These are phyloP conservation scores for Plasmopara muralis DNA, from an alignment of 352 stramenopile species.

Conservation along the genomic window DNA sequence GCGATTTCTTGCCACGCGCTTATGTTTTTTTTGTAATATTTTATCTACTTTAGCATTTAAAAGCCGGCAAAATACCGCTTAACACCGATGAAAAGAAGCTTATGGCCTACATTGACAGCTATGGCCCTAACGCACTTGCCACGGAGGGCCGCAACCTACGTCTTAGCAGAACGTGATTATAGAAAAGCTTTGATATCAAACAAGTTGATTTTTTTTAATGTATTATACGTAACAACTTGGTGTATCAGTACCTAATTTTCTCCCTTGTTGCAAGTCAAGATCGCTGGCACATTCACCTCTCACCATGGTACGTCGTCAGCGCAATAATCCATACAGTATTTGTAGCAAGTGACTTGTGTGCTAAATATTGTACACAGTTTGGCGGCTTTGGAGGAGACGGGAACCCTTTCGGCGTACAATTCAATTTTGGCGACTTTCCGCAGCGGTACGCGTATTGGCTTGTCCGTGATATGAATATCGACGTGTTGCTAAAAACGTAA, in stretches of 20 bases:
- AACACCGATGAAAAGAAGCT: slow-evolving; percentile 53
- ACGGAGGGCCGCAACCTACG: slow-evolving; percentile 58
- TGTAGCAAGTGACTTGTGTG: background rate
- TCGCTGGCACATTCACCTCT: too few species aligned
- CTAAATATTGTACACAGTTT: slow-evolving; percentile 33
- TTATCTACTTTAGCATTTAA: slow-evolving; percentile 43
- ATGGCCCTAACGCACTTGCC: slow-evolving; percentile 43
- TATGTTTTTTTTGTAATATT: slow-evolving; percentile 1
- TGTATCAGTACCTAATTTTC: too few species aligned
- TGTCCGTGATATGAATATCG: background rate
- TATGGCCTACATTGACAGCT: slow-evolving; percentile 48
- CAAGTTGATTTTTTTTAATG: too few species aligned
- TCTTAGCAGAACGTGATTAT: slow-evolving; percentile 3
- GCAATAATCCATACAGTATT: too few species aligned
- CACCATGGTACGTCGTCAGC: too few species aligned
- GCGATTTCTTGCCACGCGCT: background rate
- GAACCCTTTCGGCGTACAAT: slow-evolving; percentile 80
- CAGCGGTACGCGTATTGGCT: slow-evolving; percentile 32
- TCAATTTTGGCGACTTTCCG: slow-evolving; percentile 70
- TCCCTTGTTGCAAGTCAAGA: too few species aligned
- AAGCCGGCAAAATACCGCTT: slow-evolving; percentile 44
- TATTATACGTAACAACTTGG: too few species aligned
- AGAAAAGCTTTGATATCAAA: too few species aligned
- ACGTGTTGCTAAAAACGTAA: background rate
- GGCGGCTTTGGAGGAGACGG: slow-evolving; percentile 60